phyloP scores from a whole-genome alignment of 2,329 filamentous ascomycete genomes.

The Fusarium keratoplasticum region DNA sequence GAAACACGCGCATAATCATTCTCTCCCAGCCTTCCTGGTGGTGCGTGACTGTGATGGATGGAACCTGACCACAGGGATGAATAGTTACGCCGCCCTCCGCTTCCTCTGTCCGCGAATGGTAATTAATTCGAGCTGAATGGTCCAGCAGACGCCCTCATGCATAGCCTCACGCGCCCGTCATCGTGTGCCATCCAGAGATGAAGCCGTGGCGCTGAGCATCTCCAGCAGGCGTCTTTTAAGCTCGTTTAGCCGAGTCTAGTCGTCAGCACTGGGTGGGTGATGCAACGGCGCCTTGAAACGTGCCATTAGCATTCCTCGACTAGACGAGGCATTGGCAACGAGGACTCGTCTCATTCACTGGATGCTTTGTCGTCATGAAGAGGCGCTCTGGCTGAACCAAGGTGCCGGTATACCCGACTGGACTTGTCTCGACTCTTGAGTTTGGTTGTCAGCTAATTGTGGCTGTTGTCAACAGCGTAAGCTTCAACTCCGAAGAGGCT shows the following conservation, averaged over 20 bases:
- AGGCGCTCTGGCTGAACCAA: conserved; percentile 25
- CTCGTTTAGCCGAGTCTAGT: neutral
- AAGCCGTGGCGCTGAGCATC: conserved; percentile 5
- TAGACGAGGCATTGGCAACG: neutral
- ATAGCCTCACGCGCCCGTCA: neutral
- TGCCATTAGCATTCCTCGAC: neutral
- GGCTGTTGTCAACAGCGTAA: neutral
- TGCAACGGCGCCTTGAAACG: conserved; percentile 10
- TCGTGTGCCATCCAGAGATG: neutral
- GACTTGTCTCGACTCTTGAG: neutral
- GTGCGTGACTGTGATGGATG: neutral
- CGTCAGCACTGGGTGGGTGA: neutral
- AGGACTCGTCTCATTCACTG: neutral
- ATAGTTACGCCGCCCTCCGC: neutral
- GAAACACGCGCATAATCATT: neutral
- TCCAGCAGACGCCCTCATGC: neutral
- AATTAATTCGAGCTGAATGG: conserved; percentile 7
- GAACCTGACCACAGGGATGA: neutral
- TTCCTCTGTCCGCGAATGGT: neutral
- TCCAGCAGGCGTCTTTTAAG: neutral
- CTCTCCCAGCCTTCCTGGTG: neutral
- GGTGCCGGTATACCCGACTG: conserved; percentile 26
- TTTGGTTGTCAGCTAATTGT: conserved; percentile 12
- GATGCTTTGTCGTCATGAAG: neutral
- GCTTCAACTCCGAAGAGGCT: neutral